Conservation (phyloP, 352 stramenopile genomes). For the Thalassiosira mediterranea region DNA sequence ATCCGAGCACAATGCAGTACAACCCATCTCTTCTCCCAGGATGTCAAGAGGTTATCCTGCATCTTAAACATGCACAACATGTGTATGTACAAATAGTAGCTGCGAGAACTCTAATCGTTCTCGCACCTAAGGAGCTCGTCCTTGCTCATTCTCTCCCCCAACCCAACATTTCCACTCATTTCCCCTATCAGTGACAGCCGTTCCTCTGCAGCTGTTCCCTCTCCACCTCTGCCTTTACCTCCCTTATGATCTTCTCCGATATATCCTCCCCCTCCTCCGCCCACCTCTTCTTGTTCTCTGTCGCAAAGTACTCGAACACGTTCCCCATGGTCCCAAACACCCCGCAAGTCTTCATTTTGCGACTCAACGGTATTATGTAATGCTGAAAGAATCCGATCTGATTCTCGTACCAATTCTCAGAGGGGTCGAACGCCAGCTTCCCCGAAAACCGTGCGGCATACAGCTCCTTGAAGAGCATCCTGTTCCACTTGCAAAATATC, state of each 20-base stretch:
- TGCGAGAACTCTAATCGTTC: too few relatives aligned
- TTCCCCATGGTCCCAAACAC: conserved; percentile 58
- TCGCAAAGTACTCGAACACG: conserved; percentile 68
- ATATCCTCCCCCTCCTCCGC: conserved; percentile 49
- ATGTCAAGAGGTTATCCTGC: too few relatives aligned
- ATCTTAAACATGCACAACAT: too few relatives aligned
- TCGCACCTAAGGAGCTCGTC: too few relatives aligned
- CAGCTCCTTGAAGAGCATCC: conserved; percentile 58
- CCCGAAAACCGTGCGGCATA: conserved; percentile 35
- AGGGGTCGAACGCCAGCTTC: conserved; percentile 43
- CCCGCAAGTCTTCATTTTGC: conserved; percentile 64
- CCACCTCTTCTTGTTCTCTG: conserved; percentile 63
- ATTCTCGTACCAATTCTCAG: conserved; percentile 61
- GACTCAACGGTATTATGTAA: conserved; percentile 66
- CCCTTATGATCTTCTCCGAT: conserved; percentile 47
- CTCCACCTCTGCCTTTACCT: conserved; percentile 48
- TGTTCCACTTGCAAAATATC: conserved; percentile 64
- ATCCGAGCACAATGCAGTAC: too few relatives aligned
- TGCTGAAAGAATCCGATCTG: conserved; percentile 69
- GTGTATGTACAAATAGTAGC: too few relatives aligned
- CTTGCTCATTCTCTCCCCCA: too few relatives aligned
- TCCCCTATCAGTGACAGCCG: too few relatives aligned
- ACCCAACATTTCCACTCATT: too few relatives aligned
- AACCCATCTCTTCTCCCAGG: too few relatives aligned
- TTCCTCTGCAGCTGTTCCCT: too few relatives aligned